Percentiles rank a stretch among this genome's conserved stretches.
phyloP scores from a whole-genome alignment of 208 protist genomes.

The Naegleria fowleri region DNA sequence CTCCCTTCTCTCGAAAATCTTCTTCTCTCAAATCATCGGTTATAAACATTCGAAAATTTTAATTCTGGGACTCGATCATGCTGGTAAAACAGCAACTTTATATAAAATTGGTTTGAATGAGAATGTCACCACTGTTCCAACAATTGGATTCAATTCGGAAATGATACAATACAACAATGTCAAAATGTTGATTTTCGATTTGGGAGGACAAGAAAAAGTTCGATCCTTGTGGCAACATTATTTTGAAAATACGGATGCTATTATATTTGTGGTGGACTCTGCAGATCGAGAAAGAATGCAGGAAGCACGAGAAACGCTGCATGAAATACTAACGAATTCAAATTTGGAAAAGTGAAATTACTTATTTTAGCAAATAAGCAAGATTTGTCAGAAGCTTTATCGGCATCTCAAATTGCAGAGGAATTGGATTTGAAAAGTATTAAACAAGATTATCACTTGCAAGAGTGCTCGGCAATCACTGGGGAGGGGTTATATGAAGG shows the following conservation, averaged over 20 bases:
- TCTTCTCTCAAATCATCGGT: not conserved
- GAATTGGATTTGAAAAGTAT: slow-evolving; percentile 64
- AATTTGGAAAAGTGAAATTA: slow-evolving; percentile 78
- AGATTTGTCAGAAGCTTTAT: slow-evolving; percentile 76
- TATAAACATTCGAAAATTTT: slow-evolving; percentile 87
- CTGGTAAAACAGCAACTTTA: slow-evolving; percentile 89
- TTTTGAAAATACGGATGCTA: slow-evolving; percentile 63
- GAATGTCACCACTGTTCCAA: slow-evolving; percentile 86
- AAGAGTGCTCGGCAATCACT: slow-evolving; percentile 80
- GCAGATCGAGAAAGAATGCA: slow-evolving; percentile 71
- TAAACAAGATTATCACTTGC: slow-evolving; percentile 78
- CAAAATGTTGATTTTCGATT: slow-evolving; percentile 72
- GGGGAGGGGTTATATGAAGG: slow-evolving; percentile 80
- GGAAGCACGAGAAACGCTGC: slow-evolving; percentile 78
- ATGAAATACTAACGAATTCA: slow-evolving; percentile 79
- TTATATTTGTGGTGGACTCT: slow-evolving; percentile 84
- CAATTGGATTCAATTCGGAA: slow-evolving; percentile 94
- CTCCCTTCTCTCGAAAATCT: not conserved
- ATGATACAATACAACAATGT: slow-evolving; percentile 94
- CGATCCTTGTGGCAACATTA: slow-evolving; percentile 74
- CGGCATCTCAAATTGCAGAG: slow-evolving; percentile 58
- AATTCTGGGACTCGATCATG: slow-evolving; percentile 90
- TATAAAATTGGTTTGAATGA: slow-evolving; percentile 91
- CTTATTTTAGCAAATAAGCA: slow-evolving; percentile 96
- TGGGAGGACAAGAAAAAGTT: slow-evolving; percentile 79